phyloP scores from a whole-genome alignment of 257 asterid genomes.

The Solanum dulcamara region DNA sequence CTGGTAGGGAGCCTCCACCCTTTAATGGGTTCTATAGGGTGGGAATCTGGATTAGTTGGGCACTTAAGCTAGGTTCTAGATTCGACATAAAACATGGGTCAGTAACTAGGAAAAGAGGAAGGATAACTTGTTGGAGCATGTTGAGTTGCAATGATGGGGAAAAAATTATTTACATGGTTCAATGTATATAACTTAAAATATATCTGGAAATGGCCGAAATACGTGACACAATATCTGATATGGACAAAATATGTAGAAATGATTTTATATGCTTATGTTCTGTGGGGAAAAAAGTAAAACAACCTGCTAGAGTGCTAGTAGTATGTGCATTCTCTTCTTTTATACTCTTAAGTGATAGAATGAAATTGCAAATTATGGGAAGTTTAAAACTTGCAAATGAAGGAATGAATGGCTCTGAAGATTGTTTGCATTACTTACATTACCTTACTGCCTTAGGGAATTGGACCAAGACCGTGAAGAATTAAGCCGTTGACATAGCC shows the following conservation, averaged over 20 bases:
- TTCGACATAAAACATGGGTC: not conserved
- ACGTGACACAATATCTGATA: not conserved
- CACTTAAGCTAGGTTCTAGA: not conserved
- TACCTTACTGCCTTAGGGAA: not conserved
- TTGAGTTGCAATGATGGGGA: not conserved
- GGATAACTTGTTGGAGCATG: not conserved
- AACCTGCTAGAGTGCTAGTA: not conserved
- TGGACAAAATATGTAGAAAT: not conserved
- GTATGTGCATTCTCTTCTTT: not conserved
- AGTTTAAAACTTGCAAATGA: not conserved
- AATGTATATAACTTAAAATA: not conserved
- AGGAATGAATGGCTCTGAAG: not conserved
- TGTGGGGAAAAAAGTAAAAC: not conserved
- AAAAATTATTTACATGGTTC: not conserved
- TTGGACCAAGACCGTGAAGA: not conserved
- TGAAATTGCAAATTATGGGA: not conserved
- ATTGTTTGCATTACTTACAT: not conserved
- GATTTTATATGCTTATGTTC: not conserved
- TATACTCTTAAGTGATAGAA: not conserved
- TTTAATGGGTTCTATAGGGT: not conserved
- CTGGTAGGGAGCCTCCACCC: not conserved
- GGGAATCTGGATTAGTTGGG: not conserved
- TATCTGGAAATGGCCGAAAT: not conserved
- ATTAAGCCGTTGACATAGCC: not conserved
- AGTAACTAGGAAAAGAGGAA: not conserved